These are phyloP conservation scores for Coemansia sp. DNA, from an alignment of 192 early-diverging fungal species.

Conservation along the genomic window DNA sequence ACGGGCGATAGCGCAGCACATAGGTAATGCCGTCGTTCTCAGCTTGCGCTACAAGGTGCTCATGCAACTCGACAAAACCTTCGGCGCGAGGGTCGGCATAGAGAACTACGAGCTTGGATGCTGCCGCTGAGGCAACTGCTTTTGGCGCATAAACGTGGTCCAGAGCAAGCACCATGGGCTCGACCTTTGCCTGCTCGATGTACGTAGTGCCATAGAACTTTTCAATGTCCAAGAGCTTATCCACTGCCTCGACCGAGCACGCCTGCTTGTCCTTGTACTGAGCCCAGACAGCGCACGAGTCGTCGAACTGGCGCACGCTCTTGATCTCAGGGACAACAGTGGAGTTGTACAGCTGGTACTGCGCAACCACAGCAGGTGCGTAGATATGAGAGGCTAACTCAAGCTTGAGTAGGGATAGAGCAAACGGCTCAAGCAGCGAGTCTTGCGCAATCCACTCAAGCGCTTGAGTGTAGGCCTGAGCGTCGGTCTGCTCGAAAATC, in stretches of 20 bases:
- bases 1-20: conserved; percentile 75
- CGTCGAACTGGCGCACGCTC: conserved; percentile 59
- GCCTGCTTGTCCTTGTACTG: conserved; percentile 72
- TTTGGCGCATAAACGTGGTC: conserved; percentile 62
- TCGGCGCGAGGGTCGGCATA: conserved; percentile 74
- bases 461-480: conserved; percentile 57
- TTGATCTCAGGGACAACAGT: conserved; percentile 64
- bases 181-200: conserved; percentile 34
- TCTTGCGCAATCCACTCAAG: conserved; percentile 57
- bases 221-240: conserved; percentile 50
- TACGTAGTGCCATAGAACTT: conserved; percentile 42
- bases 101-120: conserved; percentile 57
- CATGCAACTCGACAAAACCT: conserved; percentile 64
- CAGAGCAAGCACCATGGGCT: conserved; percentile 54
- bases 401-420: conserved; percentile 66
- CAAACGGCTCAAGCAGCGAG: conserved; percentile 47
- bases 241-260: conserved; percentile 60
- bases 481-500: conserved; percentile 28
- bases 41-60: conserved; percentile 56
- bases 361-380: conserved; percentile 82
- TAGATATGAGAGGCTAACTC: conserved; percentile 68
- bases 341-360: conserved; percentile 80
- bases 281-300: conserved; percentile 65
- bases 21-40: conserved; percentile 60
- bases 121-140: background rate